Percentiles rank a stretch among this genome's conserved stretches.
Evolutionary conservation across 169 alveolate genomes (phyloP).

Genomic region (Babesia gibsoni): DNA sequence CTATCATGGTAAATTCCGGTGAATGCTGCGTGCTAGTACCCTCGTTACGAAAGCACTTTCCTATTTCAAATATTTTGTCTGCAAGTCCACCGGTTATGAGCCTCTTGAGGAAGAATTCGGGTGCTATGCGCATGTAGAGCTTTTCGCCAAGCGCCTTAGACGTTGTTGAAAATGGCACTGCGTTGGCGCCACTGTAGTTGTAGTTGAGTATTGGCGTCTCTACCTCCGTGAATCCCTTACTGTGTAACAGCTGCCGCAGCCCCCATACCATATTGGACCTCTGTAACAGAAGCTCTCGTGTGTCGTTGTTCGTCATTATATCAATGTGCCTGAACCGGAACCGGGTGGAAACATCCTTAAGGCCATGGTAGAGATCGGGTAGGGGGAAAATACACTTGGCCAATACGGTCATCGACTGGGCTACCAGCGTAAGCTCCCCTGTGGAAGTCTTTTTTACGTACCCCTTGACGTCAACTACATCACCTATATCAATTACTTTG

Average conservation of each 20-base stretch:
- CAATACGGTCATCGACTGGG: constrained; percentile 81
- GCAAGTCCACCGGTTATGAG: constrained; percentile 94
- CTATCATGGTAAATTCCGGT: constrained; percentile 99
- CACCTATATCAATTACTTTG: constrained; percentile 66
- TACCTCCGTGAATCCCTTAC: constrained; percentile 94
- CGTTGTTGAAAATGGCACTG: constrained; percentile 97
- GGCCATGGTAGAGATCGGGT: constrained; percentile 92
- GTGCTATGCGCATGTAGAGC: constrained; percentile 97
- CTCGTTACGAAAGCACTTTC: constrained; percentile 98
- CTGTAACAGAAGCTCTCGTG: constrained; percentile 74
- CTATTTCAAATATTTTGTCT: constrained; percentile 98
- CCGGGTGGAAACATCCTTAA: constrained; percentile 92
- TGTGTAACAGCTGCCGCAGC: constrained; percentile 85
- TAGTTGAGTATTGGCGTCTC: constrained; percentile 99
- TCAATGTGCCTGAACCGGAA: constrained; percentile 96
- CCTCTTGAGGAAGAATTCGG: constrained; percentile 97
- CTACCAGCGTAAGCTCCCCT: constrained; percentile 96
- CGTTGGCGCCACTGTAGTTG: constrained; percentile 88
- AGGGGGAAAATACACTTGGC: constrained; percentile 96
- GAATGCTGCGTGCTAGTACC: constrained; percentile 97
- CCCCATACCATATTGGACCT: constrained; percentile 80
- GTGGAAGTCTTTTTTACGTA: constrained; percentile 89
- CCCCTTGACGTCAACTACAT: constrained; percentile 69
- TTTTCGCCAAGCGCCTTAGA: constrained; percentile 95
- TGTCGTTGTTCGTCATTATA: constrained; percentile 88